A percentile compares a stretch with the other conserved stretches of the same genome.
Conservation (phyloP, 208 protist genomes). For the Giardia muris region DNA sequence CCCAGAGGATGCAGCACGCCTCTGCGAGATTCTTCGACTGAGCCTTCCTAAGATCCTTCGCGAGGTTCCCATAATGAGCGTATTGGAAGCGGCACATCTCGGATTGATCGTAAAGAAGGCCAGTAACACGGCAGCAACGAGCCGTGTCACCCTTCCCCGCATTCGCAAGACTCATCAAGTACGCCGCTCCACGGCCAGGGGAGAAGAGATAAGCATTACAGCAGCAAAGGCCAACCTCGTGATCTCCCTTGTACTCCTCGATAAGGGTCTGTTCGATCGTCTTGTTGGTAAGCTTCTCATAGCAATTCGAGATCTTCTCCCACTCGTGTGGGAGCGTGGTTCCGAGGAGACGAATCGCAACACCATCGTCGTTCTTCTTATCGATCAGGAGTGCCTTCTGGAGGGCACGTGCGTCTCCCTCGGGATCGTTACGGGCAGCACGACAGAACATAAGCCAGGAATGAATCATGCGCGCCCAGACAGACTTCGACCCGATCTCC, state of each 20-base stretch:
- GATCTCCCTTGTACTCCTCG: not conserved
- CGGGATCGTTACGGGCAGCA: not conserved
- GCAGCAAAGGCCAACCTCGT: not conserved
- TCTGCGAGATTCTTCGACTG: not conserved
- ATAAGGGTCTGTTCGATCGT: not conserved
- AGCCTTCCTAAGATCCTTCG: not conserved
- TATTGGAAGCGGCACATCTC: not conserved
- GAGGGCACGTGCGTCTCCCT: not conserved
- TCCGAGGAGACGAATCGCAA: not conserved
- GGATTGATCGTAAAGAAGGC: not conserved
- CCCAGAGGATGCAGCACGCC: not conserved
- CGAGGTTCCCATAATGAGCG: not conserved
- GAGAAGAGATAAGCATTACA: not conserved
- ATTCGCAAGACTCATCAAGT: not conserved
- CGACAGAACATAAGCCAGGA: not conserved
- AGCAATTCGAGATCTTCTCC: not conserved
- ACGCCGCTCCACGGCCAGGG: not conserved
- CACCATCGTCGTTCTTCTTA: not conserved
- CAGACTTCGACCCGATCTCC: not conserved
- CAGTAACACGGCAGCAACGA: not conserved
- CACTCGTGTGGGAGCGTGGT: not conserved
- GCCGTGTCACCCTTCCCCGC: not conserved
- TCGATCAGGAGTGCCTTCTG: not conserved
- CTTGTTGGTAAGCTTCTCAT: not conserved
- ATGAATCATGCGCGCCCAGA: not conserved